phyloP scores from a whole-genome alignment of 2,329 filamentous ascomycete genomes.

The Xylariales sp. region DNA sequence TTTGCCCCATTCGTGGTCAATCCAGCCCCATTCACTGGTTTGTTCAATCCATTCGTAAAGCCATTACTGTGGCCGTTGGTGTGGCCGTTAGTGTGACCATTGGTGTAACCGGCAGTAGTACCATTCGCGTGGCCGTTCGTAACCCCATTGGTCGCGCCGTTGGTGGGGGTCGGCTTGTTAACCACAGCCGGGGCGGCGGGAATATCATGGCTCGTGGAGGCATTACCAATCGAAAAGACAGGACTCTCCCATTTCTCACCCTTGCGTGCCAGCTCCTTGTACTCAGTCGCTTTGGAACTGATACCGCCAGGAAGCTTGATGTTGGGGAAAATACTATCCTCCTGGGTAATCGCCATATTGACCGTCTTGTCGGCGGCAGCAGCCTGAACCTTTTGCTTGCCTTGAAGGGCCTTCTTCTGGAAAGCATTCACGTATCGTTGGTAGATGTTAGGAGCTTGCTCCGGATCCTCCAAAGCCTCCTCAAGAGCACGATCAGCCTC shows the following conservation, averaged over 20 bases:
- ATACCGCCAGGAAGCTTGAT: slow-evolving; percentile 84
- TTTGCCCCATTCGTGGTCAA: too few species aligned
- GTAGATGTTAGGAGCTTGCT: slow-evolving; percentile 78
- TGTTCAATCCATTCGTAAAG: too few species aligned
- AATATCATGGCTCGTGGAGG: slow-evolving; percentile 67
- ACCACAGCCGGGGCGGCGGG: slow-evolving; percentile 53
- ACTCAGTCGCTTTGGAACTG: slow-evolving; percentile 90
- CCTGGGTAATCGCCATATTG: slow-evolving; percentile 78
- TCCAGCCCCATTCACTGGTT: too few species aligned
- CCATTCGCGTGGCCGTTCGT: not conserved
- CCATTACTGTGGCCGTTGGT: slow-evolving; percentile 1
- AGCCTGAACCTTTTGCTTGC: slow-evolving; percentile 71
- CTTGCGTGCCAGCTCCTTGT: slow-evolving; percentile 80
- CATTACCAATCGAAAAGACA: slow-evolving; percentile 82
- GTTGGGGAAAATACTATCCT: slow-evolving; percentile 86
- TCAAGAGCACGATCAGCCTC: slow-evolving; percentile 73
- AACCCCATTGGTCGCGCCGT: slow-evolving; percentile 2
- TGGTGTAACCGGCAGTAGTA: not conserved
- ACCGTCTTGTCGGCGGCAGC: slow-evolving; percentile 64
- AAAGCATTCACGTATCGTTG: slow-evolving; percentile 73
- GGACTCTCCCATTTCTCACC: slow-evolving; percentile 96
- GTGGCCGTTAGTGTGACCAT: not conserved
- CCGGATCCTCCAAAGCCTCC: slow-evolving; percentile 63
- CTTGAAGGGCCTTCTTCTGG: slow-evolving; percentile 68
- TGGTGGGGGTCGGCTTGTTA: slow-evolving; percentile 36